phyloP scores from a whole-genome alignment of 176 grass and related monocot genomes.

The Areca catechu region DNA sequence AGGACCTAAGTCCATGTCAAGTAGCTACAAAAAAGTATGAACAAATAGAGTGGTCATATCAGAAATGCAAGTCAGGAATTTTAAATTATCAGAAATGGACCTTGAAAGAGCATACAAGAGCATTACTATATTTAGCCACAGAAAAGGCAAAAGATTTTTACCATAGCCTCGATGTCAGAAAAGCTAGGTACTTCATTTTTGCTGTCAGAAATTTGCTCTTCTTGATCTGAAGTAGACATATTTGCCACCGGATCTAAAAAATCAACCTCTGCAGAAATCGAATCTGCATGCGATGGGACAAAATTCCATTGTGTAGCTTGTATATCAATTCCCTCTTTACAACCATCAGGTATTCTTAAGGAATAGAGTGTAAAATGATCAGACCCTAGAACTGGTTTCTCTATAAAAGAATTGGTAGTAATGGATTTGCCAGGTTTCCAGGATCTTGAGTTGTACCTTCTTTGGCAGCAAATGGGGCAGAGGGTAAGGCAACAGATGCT shows the following conservation, averaged over 20 bases:
- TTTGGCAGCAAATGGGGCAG: conserved; percentile 29
- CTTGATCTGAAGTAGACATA: conserved; percentile 29
- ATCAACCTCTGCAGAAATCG: conserved; percentile 13
- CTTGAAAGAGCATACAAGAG: background rate
- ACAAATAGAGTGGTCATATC: conserved; percentile 3
- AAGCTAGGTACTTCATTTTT: conserved; percentile 53
- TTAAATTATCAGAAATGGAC: background rate
- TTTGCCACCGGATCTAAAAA: conserved; percentile 26
- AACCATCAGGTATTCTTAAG: conserved; percentile 16
- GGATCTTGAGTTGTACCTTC: conserved; percentile 20
- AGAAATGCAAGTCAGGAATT: background rate
- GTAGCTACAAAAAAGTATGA: conserved; percentile 37
- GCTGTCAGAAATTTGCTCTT: conserved; percentile 38
- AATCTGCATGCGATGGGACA: conserved; percentile 24
- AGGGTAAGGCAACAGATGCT: conserved; percentile 18
- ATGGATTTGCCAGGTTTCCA: conserved; percentile 27
- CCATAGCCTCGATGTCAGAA: conserved; percentile 60
- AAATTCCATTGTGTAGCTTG: conserved; percentile 21
- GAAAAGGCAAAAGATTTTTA: conserved; percentile 15
- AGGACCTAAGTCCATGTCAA: conserved; percentile 52
- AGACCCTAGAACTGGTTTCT: conserved; percentile 26
- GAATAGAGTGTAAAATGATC: conserved; percentile 32
- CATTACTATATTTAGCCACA: conserved; percentile 10
- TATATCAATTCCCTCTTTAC: conserved; percentile 30
- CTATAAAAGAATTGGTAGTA: conserved; percentile 26